phyloP scores from a whole-genome alignment of 148 eudicot species.

The Nepenthes mirabilis region DNA sequence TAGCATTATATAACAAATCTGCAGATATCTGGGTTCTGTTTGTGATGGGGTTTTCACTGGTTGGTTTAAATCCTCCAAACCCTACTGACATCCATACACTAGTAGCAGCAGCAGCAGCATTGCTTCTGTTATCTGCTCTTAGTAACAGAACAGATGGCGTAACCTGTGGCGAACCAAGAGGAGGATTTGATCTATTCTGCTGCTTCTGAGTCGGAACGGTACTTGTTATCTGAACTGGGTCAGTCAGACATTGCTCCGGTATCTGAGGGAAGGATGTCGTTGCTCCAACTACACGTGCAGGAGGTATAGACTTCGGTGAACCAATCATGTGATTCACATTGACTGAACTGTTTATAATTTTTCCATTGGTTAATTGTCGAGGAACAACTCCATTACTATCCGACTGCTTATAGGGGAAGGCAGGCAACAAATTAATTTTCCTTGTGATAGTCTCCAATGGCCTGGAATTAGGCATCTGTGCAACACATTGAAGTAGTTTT shows the following conservation, averaged over 20 bases:
- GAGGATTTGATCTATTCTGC: conserved; percentile 29
- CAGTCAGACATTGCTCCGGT: conserved; percentile 57
- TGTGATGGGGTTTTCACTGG: conserved; percentile 23
- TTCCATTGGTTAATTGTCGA: conserved; percentile 21
- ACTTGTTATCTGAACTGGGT: conserved; percentile 84
- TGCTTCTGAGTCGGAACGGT: conserved; percentile 39
- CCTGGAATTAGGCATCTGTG: conserved; percentile 18
- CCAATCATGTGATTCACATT: conserved; percentile 18
- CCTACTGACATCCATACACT: conserved; percentile 83
- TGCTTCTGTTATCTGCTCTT: conserved; percentile 32
- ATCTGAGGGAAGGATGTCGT: conserved; percentile 18
- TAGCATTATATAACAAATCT: conserved; percentile 27
- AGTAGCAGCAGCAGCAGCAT: conserved; percentile 45
- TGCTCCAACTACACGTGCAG: too few relatives aligned
- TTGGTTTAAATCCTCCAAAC: conserved; percentile 41
- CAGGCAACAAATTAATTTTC: conserved; percentile 19
- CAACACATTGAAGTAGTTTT: conserved; percentile 7
- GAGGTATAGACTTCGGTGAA: not conserved
- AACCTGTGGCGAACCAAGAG: conserved; percentile 13
- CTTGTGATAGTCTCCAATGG: conserved; percentile 17
- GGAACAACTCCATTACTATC: conserved; percentile 26
- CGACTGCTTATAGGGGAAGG: conserved; percentile 36
- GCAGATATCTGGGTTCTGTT: conserved; percentile 36
- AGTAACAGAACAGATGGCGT: conserved; percentile 25
- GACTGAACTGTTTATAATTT: conserved; percentile 14